Base-by-base conservation (phyloP, 352 stramenopile genomes). In the Phytophthora multivora region DNA sequence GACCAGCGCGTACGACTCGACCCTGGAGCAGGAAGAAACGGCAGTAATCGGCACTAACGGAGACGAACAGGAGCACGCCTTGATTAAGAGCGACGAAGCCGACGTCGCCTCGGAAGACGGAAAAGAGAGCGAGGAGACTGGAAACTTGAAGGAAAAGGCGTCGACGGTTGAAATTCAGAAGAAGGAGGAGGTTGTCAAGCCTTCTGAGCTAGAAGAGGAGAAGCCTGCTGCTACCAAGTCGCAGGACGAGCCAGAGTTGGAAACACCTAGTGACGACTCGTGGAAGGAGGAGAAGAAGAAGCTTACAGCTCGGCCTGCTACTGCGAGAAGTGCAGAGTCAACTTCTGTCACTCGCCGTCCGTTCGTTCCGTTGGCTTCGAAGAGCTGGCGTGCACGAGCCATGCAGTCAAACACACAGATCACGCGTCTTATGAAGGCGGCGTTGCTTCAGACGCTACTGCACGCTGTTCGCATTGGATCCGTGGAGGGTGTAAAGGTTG, bases 401-500 rank as follows among this genome's bases (percentile, higher is more conserved):
- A 77, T 88, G 59, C 71, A 82, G 59, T 70, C 66, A 12, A 93
- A 91, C 40, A 78, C 77, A 45, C 75, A 90, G 60, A 60, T 93
- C 60, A 90, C 69, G 38, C 79, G 80, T 15, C 63, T 96, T 13
- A 83, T 96, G 66, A 88, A 96, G 56, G 84, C 79, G 4, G 87
- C 86, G 54, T 59, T 96, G 59, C 74, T 96, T 33, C 91, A 96
- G 67, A 94, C 86, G 36, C 65, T 96, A 51, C 71, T 96, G 16
- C 86, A 96, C 51, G 86, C 87, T 10, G 84, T 96, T 50, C 84
- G 85, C 5, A 71, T 70, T 21, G 87, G 87, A 1, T 93, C 86
- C 0, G 83, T 90, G 5, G 87, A 96, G 47, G 87, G 87, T 9
- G 85, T 94, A 25, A 89, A 88, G 40, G 79, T 96, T 28, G 84